These are phyloP conservation scores for Galerina sulciceps DNA, from an alignment of 768 basidiomycete species.

Conservation along the genomic window DNA sequence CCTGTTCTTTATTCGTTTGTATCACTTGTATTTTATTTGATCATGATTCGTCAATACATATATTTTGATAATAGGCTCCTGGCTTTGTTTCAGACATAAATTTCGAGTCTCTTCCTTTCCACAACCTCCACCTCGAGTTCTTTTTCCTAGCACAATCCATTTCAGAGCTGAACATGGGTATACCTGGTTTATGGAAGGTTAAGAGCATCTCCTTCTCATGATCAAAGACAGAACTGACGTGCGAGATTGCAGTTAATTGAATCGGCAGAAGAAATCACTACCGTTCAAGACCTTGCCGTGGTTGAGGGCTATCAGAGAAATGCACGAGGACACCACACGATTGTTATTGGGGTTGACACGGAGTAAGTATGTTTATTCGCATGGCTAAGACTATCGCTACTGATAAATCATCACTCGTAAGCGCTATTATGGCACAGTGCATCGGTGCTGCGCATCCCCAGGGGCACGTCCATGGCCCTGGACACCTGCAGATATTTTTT, in stretches of 20 bases:
- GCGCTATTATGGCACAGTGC: conserved; percentile 7
- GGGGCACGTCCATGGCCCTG: neutral
- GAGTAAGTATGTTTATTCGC: conserved; percentile 1
- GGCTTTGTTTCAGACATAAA: too few relatives aligned
- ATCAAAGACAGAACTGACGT: too few relatives aligned
- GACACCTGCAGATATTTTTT: conserved; percentile 2
- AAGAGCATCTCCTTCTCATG: too few relatives aligned
- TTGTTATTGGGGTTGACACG: conserved; percentile 8
- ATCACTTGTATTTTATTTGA: too few relatives aligned
- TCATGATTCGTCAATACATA: too few relatives aligned
- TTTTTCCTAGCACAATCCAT: neutral
- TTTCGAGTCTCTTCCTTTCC: too few relatives aligned
- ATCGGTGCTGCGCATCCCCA: neutral
- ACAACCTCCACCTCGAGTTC: too few relatives aligned
- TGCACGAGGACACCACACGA: neutral
- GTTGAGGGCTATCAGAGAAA: neutral
- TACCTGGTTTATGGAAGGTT: conserved; percentile 7
- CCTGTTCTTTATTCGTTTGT: too few relatives aligned
- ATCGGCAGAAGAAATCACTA: neutral
- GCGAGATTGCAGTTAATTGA: too few relatives aligned
- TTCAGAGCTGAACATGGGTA: neutral
- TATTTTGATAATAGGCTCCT: too few relatives aligned
- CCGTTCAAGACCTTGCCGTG: neutral
- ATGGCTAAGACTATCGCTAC: neutral
- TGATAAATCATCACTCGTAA: neutral